Evolutionary conservation across 2,329 filamentous ascomycete genomes (phyloP).

Genomic region (Cryphonectria radicalis): DNA sequence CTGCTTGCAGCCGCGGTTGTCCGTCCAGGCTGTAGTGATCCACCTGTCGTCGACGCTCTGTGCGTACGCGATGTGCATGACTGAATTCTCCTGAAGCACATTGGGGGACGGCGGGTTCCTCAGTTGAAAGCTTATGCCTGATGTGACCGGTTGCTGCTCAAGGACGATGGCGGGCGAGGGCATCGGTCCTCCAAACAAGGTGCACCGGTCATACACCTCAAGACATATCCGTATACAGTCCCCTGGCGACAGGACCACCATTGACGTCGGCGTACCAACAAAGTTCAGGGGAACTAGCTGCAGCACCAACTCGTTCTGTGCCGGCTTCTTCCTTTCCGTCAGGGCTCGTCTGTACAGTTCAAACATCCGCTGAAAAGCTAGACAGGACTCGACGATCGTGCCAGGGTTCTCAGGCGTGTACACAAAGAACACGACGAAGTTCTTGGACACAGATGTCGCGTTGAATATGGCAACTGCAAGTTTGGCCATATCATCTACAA

Average conservation of each 20-base stretch:
- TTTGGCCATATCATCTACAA: conserved; percentile 53
- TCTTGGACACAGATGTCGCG: conserved; percentile 52
- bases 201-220: conserved; percentile 79
- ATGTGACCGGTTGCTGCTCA: conserved; percentile 70
- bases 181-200: conserved; percentile 57
- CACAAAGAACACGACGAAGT: conserved; percentile 77
- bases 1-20: conserved; percentile 75
- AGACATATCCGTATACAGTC: conserved; percentile 68
- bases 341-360: conserved; percentile 62
- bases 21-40: conserved; percentile 81
- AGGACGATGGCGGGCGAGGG: conserved; percentile 74
- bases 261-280: conserved; percentile 65
- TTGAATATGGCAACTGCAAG: conserved; percentile 52
- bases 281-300: conserved; percentile 74
- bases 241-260: conserved; percentile 64
- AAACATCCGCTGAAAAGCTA: conserved; percentile 74
- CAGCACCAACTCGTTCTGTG: conserved; percentile 70
- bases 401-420: conserved; percentile 67
- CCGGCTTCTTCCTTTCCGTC: conserved; percentile 51
- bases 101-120: conserved; percentile 70
- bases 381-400: conserved; percentile 71
- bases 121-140: conserved; percentile 76
- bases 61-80: conserved; percentile 80
- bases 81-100: conserved; percentile 76
- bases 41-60: conserved; percentile 76